These are phyloP conservation scores for Nicotiana obtusifolia DNA, from an alignment of 257 asterid species.

Conservation along the genomic window DNA sequence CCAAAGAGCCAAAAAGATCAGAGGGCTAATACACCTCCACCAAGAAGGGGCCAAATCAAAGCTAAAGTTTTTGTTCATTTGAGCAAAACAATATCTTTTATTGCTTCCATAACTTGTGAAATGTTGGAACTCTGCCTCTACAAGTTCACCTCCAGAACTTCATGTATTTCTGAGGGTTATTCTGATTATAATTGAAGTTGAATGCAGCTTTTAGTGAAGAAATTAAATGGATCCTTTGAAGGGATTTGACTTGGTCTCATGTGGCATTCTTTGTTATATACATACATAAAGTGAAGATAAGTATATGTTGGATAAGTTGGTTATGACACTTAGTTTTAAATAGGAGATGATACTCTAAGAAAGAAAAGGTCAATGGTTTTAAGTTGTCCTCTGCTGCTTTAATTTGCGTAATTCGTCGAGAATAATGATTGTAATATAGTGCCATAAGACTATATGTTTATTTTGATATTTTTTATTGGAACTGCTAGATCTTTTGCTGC, in stretches of 20 bases:
- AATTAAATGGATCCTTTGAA: background rate
- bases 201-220: background rate
- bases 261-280: background rate
- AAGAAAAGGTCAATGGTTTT: no score
- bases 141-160: background rate
- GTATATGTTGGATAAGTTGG: background rate
- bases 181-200: background rate
- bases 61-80: background rate
- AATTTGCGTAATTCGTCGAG: no score
- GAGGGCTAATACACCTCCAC: background rate
- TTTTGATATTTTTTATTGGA: no score
- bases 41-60: slow-evolving; percentile 6
- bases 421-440: no score
- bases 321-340: no score
- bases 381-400: no score
- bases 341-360: no score
- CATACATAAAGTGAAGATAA: background rate
- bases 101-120: background rate
- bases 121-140: background rate
- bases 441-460: no score
- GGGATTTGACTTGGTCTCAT: background rate
- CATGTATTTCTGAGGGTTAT: background rate
- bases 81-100: background rate
- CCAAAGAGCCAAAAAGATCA: background rate
- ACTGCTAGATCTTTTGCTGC: no score